A percentile compares a stretch with the other conserved stretches of the same genome.
Evolutionary conservation across 768 basidiomycete genomes (phyloP).

Genomic region (Xerocomellus amylosporus): DNA sequence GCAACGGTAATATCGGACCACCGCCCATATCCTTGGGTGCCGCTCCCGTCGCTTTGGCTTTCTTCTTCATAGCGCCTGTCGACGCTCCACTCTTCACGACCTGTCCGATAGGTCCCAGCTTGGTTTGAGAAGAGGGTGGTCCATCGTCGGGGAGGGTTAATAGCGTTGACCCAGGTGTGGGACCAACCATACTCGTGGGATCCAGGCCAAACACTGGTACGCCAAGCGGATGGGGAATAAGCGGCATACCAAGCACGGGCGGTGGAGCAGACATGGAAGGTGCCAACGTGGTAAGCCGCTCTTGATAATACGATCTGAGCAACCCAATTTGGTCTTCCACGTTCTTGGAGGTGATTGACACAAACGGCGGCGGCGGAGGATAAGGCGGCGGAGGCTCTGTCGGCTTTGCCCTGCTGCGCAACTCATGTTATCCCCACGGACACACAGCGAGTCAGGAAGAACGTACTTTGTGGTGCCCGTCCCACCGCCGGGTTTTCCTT

Average conservation of each 20-base stretch:
- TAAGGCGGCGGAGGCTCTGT: constrained; percentile 78
- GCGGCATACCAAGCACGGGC: constrained; percentile 14
- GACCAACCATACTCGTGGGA: not conserved
- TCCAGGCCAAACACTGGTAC: not conserved
- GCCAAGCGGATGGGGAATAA: constrained; percentile 12
- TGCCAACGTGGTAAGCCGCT: constrained; percentile 48
- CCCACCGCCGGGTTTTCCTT: constrained; percentile 50
- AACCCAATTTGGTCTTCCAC: constrained; percentile 83
- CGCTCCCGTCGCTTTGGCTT: constrained; percentile 30
- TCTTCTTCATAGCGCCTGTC: constrained; percentile 61
- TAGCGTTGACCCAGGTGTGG: constrained; percentile 5
- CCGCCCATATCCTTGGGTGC: constrained; percentile 23
- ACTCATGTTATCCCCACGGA: not conserved
- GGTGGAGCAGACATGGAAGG: constrained; percentile 22
- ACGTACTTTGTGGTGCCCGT: constrained; percentile 50
- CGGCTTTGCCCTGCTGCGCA: constrained; percentile 51
- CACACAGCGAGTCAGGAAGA: not conserved
- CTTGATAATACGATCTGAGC: constrained; percentile 71
- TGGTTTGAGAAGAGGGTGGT: constrained; percentile 55
- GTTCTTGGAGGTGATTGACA: constrained; percentile 62
- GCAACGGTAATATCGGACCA: constrained; percentile 20
- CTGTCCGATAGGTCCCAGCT: constrained; percentile 79
- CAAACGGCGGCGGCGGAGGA: constrained; percentile 79
- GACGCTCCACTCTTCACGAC: constrained; percentile 52
- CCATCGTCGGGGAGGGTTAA: constrained; percentile 62